These are phyloP conservation scores for Curvularia lunata DNA, from an alignment of 2,329 filamentous ascomycete genomes.

Conservation along the genomic window DNA sequence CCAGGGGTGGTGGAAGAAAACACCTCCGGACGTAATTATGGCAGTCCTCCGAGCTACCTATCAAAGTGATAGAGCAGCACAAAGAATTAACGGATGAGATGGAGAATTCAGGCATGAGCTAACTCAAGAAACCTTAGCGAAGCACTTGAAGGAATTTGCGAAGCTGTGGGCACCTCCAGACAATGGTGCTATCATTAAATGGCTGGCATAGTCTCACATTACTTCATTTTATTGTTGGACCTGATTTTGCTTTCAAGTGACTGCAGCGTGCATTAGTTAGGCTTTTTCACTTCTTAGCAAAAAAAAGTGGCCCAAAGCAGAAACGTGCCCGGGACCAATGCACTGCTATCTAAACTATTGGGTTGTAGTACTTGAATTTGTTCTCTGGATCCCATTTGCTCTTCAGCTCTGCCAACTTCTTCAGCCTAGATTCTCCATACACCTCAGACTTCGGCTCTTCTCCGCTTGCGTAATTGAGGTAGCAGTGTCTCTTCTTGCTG, in stretches of 20 bases:
- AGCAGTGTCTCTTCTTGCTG: constrained; percentile 28
- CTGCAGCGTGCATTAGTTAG: background rate
- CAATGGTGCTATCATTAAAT: constrained; percentile 4
- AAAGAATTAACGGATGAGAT: constrained; percentile 1
- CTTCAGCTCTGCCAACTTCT: constrained; percentile 39
- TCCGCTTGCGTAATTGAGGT: constrained; percentile 47
- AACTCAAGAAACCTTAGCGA: constrained; percentile 15
- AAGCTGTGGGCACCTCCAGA: constrained; percentile 4
- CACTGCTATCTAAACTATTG: constrained; percentile 21
- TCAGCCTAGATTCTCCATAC: constrained; percentile 40
- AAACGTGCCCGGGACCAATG: too few relatives aligned
- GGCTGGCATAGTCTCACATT: constrained; percentile 2
- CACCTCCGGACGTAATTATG: too few relatives aligned
- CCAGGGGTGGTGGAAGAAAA: too few relatives aligned
- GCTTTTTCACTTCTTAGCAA: background rate
- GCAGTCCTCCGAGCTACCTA: too few relatives aligned
- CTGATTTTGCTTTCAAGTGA: background rate
- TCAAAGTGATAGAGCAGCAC: background rate
- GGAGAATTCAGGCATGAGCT: constrained; percentile 10
- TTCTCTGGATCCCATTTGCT: constrained; percentile 37
- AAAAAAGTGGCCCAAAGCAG: background rate
- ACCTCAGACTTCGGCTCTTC: constrained; percentile 33
- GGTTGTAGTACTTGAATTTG: constrained; percentile 39
- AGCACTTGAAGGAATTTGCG: constrained; percentile 6
- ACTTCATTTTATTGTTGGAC: background rate